phyloP scores from a whole-genome alignment of 768 basidiomycete species.

The Phaeotremella skinneri region DNA sequence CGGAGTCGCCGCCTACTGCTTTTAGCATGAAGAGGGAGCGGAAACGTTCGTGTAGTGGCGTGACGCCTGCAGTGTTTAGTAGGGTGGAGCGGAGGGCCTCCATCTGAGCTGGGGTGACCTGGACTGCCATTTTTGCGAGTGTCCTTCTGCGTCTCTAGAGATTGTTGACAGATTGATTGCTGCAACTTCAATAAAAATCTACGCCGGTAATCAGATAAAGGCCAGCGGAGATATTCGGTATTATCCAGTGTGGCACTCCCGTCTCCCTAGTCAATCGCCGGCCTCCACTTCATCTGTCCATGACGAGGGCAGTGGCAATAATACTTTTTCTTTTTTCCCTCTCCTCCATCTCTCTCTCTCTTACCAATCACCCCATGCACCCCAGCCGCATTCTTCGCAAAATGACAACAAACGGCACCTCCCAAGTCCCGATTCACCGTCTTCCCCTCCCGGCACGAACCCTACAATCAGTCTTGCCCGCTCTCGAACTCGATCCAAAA shows the following conservation, averaged over 20 bases:
- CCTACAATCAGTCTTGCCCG: constrained; percentile 29
- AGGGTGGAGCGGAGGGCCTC: constrained; percentile 68
- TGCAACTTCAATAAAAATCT: not conserved
- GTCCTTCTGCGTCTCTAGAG: not conserved
- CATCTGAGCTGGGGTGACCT: constrained; percentile 58
- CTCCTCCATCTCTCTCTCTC: constrained; percentile 5
- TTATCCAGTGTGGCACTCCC: not conserved
- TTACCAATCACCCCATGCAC: constrained; percentile 12
- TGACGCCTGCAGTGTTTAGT: constrained; percentile 69
- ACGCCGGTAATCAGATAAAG: not conserved
- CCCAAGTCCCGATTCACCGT: constrained; percentile 32
- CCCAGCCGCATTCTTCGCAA: constrained; percentile 7
- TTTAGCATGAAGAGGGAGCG: constrained; percentile 90
- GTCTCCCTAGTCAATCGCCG: not conserved
- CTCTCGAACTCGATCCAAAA: constrained; percentile 23
- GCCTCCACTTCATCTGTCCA: not conserved
- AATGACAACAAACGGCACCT: constrained; percentile 14
- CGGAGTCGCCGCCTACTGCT: constrained; percentile 66
- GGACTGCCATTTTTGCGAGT: constrained; percentile 38
- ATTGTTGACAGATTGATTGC: constrained; percentile 2
- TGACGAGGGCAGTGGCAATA: not conserved
- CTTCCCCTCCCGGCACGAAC: constrained; percentile 33
- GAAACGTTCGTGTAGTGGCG: constrained; percentile 81
- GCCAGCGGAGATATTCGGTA: not conserved
- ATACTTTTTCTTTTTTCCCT: not conserved